Conservation (phyloP, 192 early-diverging fungal species). For the Coemansia sp. region DNA sequence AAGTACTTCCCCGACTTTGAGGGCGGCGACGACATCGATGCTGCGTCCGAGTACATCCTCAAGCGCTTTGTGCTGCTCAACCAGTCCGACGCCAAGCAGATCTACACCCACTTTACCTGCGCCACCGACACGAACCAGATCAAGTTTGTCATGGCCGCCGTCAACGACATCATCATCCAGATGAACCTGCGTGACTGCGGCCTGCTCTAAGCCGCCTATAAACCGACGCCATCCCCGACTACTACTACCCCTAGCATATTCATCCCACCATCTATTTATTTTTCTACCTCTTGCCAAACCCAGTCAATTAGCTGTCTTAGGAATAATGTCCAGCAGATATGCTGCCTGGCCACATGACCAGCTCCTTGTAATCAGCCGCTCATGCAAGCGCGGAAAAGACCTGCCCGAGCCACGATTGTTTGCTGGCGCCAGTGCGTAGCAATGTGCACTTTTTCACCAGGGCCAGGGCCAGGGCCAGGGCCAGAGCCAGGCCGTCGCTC, state of each 20-base stretch:
- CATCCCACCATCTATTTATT: neutral
- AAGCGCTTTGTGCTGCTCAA: conserved; percentile 85
- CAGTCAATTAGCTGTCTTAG: neutral
- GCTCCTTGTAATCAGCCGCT: neutral
- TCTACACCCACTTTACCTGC: conserved; percentile 87
- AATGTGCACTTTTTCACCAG: neutral
- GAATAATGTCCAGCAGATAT: neutral
- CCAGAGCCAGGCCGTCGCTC: too few species aligned
- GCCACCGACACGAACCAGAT: conserved; percentile 90
- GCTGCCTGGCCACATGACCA: neutral
- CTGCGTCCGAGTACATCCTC: conserved; percentile 82
- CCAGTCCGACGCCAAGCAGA: conserved; percentile 74
- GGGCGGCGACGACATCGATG: conserved; percentile 70
- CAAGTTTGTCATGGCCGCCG: conserved; percentile 85
- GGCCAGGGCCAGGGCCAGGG: too few species aligned
- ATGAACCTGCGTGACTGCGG: conserved; percentile 77
- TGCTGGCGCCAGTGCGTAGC: neutral
- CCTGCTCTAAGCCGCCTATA: conserved; percentile 58
- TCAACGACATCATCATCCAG: conserved; percentile 88
- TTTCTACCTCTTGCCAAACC: neutral
- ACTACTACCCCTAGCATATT: neutral
- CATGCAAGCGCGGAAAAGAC: too few species aligned
- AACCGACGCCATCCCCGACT: neutral
- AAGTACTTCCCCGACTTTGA: conserved; percentile 87
- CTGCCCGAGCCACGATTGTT: too few species aligned